Base-by-base conservation (phyloP, 208 protist species). In the Crithidia bombi region DNA sequence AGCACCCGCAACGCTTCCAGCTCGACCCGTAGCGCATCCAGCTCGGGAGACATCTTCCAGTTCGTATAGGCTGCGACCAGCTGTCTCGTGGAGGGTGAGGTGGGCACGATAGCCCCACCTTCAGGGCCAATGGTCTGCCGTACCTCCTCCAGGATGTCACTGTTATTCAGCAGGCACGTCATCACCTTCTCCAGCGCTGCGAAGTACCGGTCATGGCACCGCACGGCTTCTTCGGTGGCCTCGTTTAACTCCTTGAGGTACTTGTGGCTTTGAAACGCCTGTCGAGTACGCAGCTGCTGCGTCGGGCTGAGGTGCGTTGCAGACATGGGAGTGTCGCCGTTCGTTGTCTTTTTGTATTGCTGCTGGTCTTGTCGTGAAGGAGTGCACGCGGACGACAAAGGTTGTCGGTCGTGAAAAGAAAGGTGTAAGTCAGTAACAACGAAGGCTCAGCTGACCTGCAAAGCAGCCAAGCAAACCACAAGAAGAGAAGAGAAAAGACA, bases 161-260 rank as follows among this genome's bases (percentile, higher is more conserved):
- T 43, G 51, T 41, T 61, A 32, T 51, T 50, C 15, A 50, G 51
- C 4, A 69, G 41, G 38, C 49, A 33, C 26, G n/a, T 9, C 47
- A 68, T 46, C 15, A 46, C 49, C 15, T 47, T 68, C 12, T 58
- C 36, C 23, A 68, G 25, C 14, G 63, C 17, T 12, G 49, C 49
- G 15, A 57, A 26, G 49, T 58, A 58, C 25, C 47, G 30, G 47
- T 57, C 49, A 49, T 68, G 49, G 63, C 39, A 58, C 6, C 14
- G 26, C 33, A 66, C 38, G 11, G 63, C 38, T 44, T 69, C 51
- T n/a, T 38, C 51, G 15, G 64, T 50, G 19, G 64, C 39, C 25
- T 46, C 25, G 50, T 35, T 25, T 15, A 69, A 36, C 17, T n/a
- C 30, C 30, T 46, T 52, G 19, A 59, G 49, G 25, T n/a, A 21